phyloP scores from a whole-genome alignment of 495 filamentous ascomycete genomes.

The Aspergillus diversus region DNA sequence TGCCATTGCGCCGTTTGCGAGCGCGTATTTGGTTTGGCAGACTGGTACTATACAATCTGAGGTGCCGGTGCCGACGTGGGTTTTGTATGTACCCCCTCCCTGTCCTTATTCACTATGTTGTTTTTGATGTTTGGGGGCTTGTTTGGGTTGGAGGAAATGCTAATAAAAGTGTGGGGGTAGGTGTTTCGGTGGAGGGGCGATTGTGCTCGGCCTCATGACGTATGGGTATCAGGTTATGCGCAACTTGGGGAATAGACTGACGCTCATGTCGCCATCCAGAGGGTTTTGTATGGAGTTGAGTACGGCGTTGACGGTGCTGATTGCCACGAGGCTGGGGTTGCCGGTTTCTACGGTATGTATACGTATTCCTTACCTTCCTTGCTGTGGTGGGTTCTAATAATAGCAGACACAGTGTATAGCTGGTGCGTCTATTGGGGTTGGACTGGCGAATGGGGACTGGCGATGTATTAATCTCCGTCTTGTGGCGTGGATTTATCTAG shows the following conservation, averaged over 20 bases:
- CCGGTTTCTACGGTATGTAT: slow-evolving; percentile 14
- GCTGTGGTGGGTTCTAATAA: neutral
- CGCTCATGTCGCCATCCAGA: slow-evolving; percentile 18
- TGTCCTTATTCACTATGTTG: neutral
- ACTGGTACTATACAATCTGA: neutral
- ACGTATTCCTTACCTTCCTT: no score
- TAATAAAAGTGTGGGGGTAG: neutral
- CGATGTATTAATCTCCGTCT: slow-evolving; percentile 17
- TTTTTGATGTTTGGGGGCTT: neutral
- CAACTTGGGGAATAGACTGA: slow-evolving; percentile 15
- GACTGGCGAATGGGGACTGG: slow-evolving; percentile 18
- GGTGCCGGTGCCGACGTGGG: slow-evolving; percentile 16
- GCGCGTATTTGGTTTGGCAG: slow-evolving; percentile 13
- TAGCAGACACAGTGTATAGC: slow-evolving; percentile 16
- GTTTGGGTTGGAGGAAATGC: neutral
- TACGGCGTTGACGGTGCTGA: slow-evolving; percentile 15
- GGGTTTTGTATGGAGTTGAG: slow-evolving; percentile 19
- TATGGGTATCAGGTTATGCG: slow-evolving; percentile 19
- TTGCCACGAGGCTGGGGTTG: slow-evolving; percentile 7
- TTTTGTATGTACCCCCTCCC: slow-evolving; percentile 5
- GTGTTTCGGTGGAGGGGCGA: slow-evolving; percentile 11
- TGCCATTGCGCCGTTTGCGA: slow-evolving; percentile 14
- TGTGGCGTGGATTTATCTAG: slow-evolving; percentile 18
- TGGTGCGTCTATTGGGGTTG: slow-evolving; percentile 13
- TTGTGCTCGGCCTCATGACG: slow-evolving; percentile 12